Conservation (phyloP, 768 basidiomycete species). For the Mycena rosella region DNA sequence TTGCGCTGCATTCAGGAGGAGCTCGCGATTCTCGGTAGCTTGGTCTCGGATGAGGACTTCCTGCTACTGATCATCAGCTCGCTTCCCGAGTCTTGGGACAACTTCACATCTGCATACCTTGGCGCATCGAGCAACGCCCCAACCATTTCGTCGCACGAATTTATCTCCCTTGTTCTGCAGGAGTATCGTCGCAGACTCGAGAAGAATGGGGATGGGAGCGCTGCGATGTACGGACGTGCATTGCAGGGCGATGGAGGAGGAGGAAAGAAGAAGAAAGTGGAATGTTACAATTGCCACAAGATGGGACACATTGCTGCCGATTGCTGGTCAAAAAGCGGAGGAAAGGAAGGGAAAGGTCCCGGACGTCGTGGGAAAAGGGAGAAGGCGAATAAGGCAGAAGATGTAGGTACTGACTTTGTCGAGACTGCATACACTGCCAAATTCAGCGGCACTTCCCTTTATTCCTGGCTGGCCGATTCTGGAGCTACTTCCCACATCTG, state of each 20-base stretch:
- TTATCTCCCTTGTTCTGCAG: conserved; percentile 21
- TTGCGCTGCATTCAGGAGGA: conserved; percentile 22
- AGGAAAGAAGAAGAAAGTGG: not conserved
- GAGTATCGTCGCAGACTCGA: conserved; percentile 1
- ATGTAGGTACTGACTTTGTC: not conserved
- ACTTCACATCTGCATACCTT: conserved; percentile 22
- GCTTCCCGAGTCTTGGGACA: conserved; percentile 24
- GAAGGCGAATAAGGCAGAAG: conserved; percentile 33
- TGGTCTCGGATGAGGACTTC: conserved; percentile 26
- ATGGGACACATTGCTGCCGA: conserved; percentile 41
- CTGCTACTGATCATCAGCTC: conserved; percentile 21
- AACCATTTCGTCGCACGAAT: conserved; percentile 11
- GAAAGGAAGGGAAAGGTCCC: conserved; percentile 38
- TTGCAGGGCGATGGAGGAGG: not conserved
- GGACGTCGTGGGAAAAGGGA: conserved; percentile 24
- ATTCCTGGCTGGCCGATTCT: conserved; percentile 28
- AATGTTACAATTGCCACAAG: conserved; percentile 42
- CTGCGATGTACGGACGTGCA: conserved; percentile 15
- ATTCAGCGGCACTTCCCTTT: not conserved
- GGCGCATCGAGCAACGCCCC: conserved; percentile 15
- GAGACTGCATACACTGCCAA: conserved; percentile 1
- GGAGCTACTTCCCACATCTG: conserved; percentile 31
- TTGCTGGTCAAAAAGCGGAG: conserved; percentile 41
- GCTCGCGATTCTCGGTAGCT: conserved; percentile 13
- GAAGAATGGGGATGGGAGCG: conserved; percentile 11